Evolutionary conservation across 306 rosid species (phyloP).

Genomic region (Quercus mongolica): DNA sequence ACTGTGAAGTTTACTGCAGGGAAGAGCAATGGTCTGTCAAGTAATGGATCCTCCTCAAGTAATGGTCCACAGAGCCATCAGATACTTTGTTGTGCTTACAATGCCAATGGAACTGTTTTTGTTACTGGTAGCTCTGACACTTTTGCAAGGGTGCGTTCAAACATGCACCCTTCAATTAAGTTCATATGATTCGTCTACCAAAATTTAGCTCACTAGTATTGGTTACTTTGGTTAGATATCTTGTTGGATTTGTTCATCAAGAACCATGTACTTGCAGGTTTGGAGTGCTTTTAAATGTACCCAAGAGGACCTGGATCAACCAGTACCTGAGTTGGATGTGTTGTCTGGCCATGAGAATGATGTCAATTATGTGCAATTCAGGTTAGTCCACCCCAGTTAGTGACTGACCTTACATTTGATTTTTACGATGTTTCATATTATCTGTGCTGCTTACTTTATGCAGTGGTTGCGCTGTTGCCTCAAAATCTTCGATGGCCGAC

Average conservation of each 20-base stretch:
- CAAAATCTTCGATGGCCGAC: constrained; percentile 58
- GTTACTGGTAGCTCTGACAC: constrained; percentile 95
- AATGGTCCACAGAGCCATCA: constrained; percentile 59
- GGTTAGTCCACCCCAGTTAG: constrained; percentile 46
- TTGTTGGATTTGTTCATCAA: constrained; percentile 26
- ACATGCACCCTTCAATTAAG: constrained; percentile 16
- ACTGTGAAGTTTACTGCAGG: constrained; percentile 48
- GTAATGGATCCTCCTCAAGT: constrained; percentile 57
- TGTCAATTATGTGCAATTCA: constrained; percentile 88
- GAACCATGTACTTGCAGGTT: constrained; percentile 53
- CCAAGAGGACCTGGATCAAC: constrained; percentile 53
- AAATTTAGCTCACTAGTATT: constrained; percentile 22
- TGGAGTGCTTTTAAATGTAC: constrained; percentile 73
- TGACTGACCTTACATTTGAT: neutral
- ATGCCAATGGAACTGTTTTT: constrained; percentile 86
- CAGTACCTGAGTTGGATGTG: constrained; percentile 74
- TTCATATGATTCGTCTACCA: constrained; percentile 16
- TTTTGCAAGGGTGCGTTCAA: constrained; percentile 66
- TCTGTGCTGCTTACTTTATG: constrained; percentile 24
- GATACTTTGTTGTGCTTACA: constrained; percentile 87
- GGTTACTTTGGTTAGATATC: constrained; percentile 11
- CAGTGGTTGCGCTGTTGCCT: constrained; percentile 85
- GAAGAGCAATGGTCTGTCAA: constrained; percentile 52
- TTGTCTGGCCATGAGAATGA: constrained; percentile 91
- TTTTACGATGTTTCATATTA: constrained; percentile 14